Conservation (phyloP, 2,329 filamentous ascomycete species). For the Fusarium sp. region DNA sequence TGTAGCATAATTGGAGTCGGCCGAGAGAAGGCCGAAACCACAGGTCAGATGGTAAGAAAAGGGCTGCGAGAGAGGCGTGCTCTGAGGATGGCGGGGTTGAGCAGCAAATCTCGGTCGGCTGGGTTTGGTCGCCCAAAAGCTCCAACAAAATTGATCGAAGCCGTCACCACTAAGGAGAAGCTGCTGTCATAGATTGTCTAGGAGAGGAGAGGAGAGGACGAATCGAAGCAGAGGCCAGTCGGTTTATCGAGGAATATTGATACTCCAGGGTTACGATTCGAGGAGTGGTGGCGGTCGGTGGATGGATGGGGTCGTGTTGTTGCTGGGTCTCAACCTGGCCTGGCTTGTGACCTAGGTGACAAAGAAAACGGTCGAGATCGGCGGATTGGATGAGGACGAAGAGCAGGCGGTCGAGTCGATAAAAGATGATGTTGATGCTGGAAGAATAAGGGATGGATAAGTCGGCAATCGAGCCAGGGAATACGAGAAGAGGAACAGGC, state of each 20-base stretch:
- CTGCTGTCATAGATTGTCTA: slow-evolving; percentile 18
- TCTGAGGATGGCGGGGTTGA: slow-evolving; percentile 43
- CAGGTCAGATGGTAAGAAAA: slow-evolving; percentile 30
- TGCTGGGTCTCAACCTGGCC: slow-evolving; percentile 31
- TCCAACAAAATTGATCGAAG: slow-evolving; percentile 20
- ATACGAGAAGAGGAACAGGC: slow-evolving; percentile 21
- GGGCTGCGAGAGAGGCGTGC: slow-evolving; percentile 29
- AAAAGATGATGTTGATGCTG: background rate
- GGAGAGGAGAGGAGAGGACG: slow-evolving; percentile 7
- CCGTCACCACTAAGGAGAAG: slow-evolving; percentile 19
- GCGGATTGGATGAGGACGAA: background rate
- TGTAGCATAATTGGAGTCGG: slow-evolving; percentile 57
- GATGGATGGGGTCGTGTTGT: slow-evolving; percentile 16
- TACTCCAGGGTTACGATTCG: slow-evolving; percentile 29
- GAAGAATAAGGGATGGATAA: background rate
- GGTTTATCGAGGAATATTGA: slow-evolving; percentile 28
- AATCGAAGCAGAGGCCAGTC: background rate
- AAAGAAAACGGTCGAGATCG: slow-evolving; percentile 29
- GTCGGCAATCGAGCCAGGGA: slow-evolving; percentile 8
- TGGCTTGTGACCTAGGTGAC: slow-evolving; percentile 40
- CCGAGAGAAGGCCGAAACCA: slow-evolving; percentile 37
- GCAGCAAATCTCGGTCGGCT: slow-evolving; percentile 43
- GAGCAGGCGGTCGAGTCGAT: background rate
- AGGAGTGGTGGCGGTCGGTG: slow-evolving; percentile 27
- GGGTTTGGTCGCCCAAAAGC: slow-evolving; percentile 24